Base-by-base conservation (phyloP, 2,329 filamentous ascomycete genomes). In the Clonostachys solani region DNA sequence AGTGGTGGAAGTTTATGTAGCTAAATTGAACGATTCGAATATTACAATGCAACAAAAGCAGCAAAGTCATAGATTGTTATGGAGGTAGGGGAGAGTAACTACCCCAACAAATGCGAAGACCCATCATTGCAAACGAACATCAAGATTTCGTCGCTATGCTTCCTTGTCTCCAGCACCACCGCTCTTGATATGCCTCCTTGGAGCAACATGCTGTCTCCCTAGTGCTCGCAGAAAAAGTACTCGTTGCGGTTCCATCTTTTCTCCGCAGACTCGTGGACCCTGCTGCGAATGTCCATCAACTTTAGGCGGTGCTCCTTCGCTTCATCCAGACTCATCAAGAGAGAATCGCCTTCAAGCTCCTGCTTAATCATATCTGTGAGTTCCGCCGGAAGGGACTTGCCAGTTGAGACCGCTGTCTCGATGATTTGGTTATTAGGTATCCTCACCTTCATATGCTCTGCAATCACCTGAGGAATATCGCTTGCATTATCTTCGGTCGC, bases 201-300 rank as follows among this genome's bases (percentile, higher is more conserved):
- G 4, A 29, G 10, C 10, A 8, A 29, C 8, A 29, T 10, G 8
- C 6, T 29, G 8, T 29, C 23, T 29, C 23, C 17, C 35, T 33
- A 47, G 40, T 47, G 46, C 41, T 47, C 46, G 18, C 46, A 47
- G 41, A 47, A 47, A 36, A 15, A 23, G 34, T 47, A 44, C 12
- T 23, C 4, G 12, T 19, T 12, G 10, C 9, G 17, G 12, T 15
- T 13, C 33, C 16, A 44, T 4, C 12, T 17, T n/a, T 16, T 7
- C 33, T 47, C 42, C 8, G 12, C n/a, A 16, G 12, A 17, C 6
- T 38, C 18, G 8, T 40, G 12, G 12, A 6, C 13, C 12, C 12
- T 13, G n/a, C 44, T 44, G 29, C 48, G 41, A 33, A 45, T 43
- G 8, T 43, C 17, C 49, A 50, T 50, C 19, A 50, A 29, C n/a